Percentiles rank a stretch among this genome's conserved stretches.
phyloP scores from a whole-genome alignment of 805 yeast species.

The Nakazawaea ambrosiae region DNA sequence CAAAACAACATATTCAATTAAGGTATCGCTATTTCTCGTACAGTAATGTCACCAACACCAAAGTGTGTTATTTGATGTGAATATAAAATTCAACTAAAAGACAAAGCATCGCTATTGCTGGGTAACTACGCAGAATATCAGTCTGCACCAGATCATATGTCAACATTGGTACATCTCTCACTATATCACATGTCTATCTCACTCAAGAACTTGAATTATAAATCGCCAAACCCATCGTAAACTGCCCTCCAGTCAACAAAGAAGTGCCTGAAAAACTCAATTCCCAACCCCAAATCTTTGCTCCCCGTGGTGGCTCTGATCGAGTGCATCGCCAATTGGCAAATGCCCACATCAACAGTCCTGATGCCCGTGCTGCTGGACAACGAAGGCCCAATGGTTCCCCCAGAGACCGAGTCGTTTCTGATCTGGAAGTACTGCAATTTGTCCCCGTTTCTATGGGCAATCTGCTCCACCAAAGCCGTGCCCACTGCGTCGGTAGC shows the following conservation, averaged over 20 bases:
- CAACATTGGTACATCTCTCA: no score
- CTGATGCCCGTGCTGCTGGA: slow-evolving; percentile 62
- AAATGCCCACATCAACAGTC: slow-evolving; percentile 75
- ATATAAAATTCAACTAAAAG: no score
- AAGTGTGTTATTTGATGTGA: no score
- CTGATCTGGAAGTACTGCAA: slow-evolving; percentile 82
- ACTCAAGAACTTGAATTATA: no score
- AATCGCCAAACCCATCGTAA: slow-evolving; percentile 36
- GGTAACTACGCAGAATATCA: no score
- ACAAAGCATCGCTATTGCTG: no score
- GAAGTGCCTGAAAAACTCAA: slow-evolving; percentile 65
- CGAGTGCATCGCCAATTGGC: slow-evolving; percentile 83
- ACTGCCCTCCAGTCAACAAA: slow-evolving; percentile 59
- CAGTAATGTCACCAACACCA: no score
- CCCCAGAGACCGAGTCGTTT: slow-evolving; percentile 81
- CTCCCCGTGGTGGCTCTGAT: slow-evolving; percentile 78
- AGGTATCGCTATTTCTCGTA: no score
- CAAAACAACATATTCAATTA: no score
- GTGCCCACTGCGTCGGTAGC: slow-evolving; percentile 73
- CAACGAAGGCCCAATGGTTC: slow-evolving; percentile 77
- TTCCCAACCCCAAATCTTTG: slow-evolving; percentile 68
- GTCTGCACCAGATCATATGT: no score
- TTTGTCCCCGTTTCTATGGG: slow-evolving; percentile 51
- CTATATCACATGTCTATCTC: no score
- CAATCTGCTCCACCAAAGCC: slow-evolving; percentile 65